Conservation (phyloP, 495 filamentous ascomycete species). For the Xylaria venustula region DNA sequence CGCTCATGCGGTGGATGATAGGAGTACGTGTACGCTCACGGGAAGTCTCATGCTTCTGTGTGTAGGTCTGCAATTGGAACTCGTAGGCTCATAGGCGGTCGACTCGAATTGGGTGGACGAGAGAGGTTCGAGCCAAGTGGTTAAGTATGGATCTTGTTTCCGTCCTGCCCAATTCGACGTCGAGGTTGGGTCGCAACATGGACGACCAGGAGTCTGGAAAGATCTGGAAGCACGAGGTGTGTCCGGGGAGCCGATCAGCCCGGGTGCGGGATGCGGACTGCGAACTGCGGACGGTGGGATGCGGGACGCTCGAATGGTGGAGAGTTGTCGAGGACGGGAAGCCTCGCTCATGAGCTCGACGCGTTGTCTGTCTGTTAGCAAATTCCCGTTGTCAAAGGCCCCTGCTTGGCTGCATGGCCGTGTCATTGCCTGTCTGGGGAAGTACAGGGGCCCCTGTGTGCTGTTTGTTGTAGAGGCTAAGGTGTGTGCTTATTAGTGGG, state of each 20-base stretch:
- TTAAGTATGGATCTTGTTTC: conserved; percentile 21
- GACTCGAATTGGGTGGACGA: conserved; percentile 22
- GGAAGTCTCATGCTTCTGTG: not conserved
- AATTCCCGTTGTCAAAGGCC: not conserved
- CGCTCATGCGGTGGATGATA: conserved; percentile 17
- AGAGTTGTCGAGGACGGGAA: conserved; percentile 13
- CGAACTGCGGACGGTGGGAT: not conserved
- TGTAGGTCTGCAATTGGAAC: conserved; percentile 20
- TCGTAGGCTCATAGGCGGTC: conserved; percentile 19
- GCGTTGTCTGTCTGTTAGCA: not conserved
- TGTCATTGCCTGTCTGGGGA: not conserved
- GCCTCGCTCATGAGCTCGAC: conserved; percentile 15
- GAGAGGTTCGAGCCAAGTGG: conserved; percentile 3
- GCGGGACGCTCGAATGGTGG: conserved; percentile 17
- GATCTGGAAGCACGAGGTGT: conserved; percentile 13
- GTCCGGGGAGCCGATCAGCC: conserved; percentile 19
- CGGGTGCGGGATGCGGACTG: not conserved
- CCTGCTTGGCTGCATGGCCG: not conserved
- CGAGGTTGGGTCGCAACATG: conserved; percentile 30
- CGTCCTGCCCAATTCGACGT: conserved; percentile 29
- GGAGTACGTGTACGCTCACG: conserved; percentile 6
- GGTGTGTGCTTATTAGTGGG: too few species aligned
- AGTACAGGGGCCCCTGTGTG: not conserved
- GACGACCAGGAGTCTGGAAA: conserved; percentile 3
- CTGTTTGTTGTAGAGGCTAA: too few species aligned